Conservation (phyloP, 148 eudicot species). For the Spergularia bocconei region DNA sequence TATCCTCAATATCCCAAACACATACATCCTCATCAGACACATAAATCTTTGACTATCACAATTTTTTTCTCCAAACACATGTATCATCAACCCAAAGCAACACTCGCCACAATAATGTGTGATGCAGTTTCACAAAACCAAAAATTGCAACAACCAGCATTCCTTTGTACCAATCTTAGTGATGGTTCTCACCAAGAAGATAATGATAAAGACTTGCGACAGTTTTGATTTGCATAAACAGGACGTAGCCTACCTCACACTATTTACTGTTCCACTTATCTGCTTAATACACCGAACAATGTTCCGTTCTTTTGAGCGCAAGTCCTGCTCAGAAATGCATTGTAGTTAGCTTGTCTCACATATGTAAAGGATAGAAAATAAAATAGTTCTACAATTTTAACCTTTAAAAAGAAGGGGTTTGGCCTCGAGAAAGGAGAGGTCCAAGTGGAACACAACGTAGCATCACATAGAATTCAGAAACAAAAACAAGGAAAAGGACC, state of each 20-base stretch:
- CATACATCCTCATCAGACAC: no score
- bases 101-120: no score
- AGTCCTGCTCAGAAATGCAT: slow-evolving; percentile 45
- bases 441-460: neutral
- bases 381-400: neutral
- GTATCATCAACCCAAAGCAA: no score
- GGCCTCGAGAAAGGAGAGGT: neutral
- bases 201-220: slow-evolving; percentile 1
- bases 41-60: no score
- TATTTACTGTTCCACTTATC: slow-evolving; percentile 55
- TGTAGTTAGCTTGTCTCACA: neutral
- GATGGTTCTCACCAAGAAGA: neutral
- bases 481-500: neutral
- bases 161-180: neutral
- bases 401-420: neutral
- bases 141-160: neutral
- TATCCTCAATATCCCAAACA: no score
- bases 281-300: slow-evolving; percentile 55
- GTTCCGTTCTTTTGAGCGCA: slow-evolving; percentile 39
- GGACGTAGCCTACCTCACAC: slow-evolving; percentile 50
- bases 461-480: neutral
- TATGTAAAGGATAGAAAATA: neutral
- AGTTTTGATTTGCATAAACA: neutral
- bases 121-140: neutral
- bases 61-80: no score